Base-by-base conservation (phyloP, 805 yeast genomes). In the Lipomyces oligophaga region DNA sequence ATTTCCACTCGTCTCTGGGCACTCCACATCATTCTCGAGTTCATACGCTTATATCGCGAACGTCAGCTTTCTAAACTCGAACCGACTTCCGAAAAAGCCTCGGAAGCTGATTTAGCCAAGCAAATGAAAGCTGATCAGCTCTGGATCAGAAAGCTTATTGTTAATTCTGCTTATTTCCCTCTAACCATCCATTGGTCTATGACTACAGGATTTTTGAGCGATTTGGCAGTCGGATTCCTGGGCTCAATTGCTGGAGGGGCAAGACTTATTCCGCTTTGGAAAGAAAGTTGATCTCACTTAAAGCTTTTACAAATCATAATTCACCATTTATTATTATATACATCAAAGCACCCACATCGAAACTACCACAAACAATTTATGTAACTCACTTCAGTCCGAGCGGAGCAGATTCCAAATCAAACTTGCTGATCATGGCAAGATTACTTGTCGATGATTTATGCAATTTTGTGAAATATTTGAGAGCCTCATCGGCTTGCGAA, bases 401-500 rank as follows among this genome's bases (percentile, higher is more conserved):
- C 25, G 28, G 35, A 6, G 30, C 34, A n/a, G 38, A 38, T 33
- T 51, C 55, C 27, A 51, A 26, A 35, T 51, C 47, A 22, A 51
- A 45, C 30, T 39, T 34, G 15, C 49, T 30, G 35, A 51, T 38
- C 45, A 47, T 28, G 15, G 20, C 33, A 13, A 41, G 39, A 36
- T 51, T 38, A 15, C 41, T 31, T 28, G 37, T n/a, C 10, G 55
- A 26, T 25, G 73, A 74, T 36, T 67, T 66, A 45, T 71, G 62
- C 50, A 84, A 62, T 22, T 69, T 67, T 15, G 69, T 68, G 66
- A 83, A 84, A 58, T 79, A 82, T 7, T 67, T 67, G 45, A 70
- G 67, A 43, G 84, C 77, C 18, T 71, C 58, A 42, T 80, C 80
- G 4, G 85, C 80, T 43, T 75, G 74, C 39, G 73, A 71, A 37